A percentile compares a stretch with the other conserved stretches of the same genome.
Evolutionary conservation across 495 filamentous ascomycete genomes (phyloP).

Genomic region (Penicillium macrosclerotiorum): DNA sequence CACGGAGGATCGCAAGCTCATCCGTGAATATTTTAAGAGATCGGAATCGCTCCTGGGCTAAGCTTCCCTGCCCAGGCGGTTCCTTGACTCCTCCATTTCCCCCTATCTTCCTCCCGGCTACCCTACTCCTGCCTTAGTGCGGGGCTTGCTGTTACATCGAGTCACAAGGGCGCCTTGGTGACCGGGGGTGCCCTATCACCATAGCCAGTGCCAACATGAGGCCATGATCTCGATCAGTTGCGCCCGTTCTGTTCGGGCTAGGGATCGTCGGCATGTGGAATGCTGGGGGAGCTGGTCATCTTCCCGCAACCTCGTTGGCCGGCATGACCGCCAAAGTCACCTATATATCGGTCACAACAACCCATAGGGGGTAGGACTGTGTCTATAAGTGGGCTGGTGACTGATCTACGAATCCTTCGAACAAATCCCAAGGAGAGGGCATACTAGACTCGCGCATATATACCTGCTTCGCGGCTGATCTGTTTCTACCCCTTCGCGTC

Average conservation of each 20-base stretch:
- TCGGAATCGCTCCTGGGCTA: not conserved
- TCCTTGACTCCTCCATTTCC: not conserved
- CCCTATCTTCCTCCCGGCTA: not conserved
- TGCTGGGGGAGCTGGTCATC: conserved; percentile 13
- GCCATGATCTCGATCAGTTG: conserved; percentile 7
- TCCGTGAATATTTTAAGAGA: too few relatives aligned
- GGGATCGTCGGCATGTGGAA: conserved; percentile 23
- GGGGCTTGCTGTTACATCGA: conserved; percentile 21
- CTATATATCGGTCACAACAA: conserved; percentile 8
- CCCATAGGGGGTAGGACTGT: not conserved
- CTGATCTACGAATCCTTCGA: not conserved
- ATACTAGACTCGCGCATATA: not conserved
- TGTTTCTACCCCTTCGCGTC: not conserved
- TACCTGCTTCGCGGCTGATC: not conserved
- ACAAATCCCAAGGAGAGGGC: not conserved
- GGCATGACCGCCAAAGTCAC: conserved; percentile 4
- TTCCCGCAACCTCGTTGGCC: not conserved
- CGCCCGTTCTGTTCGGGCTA: conserved; percentile 9
- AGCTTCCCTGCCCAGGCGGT: not conserved
- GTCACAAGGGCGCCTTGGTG: conserved; percentile 11
- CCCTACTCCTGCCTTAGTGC: conserved; percentile 1
- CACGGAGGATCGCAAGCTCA: too few relatives aligned
- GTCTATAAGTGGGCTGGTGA: not conserved
- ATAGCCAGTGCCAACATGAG: conserved; percentile 10
- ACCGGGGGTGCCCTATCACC: conserved; percentile 11